phyloP scores from a whole-genome alignment of 2,329 filamentous ascomycete species.

The Whalleya microplaca region DNA sequence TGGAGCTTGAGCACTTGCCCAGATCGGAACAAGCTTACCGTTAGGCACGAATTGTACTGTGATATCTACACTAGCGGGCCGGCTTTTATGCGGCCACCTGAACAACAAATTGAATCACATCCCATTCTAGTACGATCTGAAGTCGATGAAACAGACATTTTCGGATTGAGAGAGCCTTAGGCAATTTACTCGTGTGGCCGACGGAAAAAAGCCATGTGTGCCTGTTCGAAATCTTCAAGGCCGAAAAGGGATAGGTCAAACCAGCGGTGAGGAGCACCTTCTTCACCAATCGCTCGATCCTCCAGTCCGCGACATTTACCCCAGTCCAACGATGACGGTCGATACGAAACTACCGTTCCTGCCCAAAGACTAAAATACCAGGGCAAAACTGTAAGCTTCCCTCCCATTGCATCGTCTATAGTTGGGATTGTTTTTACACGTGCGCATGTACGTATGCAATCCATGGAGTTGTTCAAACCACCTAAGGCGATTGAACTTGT shows the following conservation, averaged over 20 bases:
- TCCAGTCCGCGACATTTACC: constrained; percentile 19
- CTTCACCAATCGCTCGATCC: constrained; percentile 10
- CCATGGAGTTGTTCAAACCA: constrained; percentile 2
- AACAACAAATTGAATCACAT: constrained; percentile 33
- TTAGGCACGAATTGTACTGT: constrained; percentile 37
- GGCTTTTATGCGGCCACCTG: constrained; percentile 37
- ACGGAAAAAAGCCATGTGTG: constrained; percentile 18
- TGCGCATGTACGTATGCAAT: constrained; percentile 19
- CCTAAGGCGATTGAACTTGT: constrained; percentile 14
- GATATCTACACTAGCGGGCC: constrained; percentile 32
- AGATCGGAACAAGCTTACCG: constrained; percentile 26
- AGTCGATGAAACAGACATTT: constrained; percentile 26
- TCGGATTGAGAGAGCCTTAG: constrained; percentile 24
- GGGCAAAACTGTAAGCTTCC: constrained; percentile 20
- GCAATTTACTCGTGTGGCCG: constrained; percentile 19
- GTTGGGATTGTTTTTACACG: constrained; percentile 17
- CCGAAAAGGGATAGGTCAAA: constrained; percentile 28
- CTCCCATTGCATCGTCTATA: constrained; percentile 22
- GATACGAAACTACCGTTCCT: constrained; percentile 29
- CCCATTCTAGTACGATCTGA: constrained; percentile 33
- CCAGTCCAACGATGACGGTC: constrained; percentile 23
- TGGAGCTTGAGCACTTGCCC: constrained; percentile 22
- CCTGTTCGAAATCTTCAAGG: constrained; percentile 26
- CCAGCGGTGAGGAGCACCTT: constrained; percentile 32
- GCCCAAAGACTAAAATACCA: constrained; percentile 26